Base-by-base conservation (phyloP, 164 flowering plant species). In the Macadamia integrifolia region DNA sequence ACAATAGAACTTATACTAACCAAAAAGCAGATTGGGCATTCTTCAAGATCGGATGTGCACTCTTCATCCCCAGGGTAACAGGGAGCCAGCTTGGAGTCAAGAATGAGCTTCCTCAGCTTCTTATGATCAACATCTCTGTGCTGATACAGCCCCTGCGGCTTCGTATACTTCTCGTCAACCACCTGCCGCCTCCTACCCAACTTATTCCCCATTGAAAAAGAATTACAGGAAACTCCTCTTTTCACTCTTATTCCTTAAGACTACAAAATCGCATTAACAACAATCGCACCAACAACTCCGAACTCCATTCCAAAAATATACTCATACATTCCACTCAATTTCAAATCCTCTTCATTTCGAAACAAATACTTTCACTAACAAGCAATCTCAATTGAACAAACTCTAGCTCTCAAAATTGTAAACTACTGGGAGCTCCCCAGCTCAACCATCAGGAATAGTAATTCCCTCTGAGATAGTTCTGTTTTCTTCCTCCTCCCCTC, bases 1-100 rank as follows among this genome's bases (percentile, higher is more conserved):
- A 53, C 15, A 53, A 14, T 17, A 1, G 5, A 32, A 70, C 65
- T 61, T 52, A 35, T 35, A 80, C 89, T 59, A 60, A 94, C 99
- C 97, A 94, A 78, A 77, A 92, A 92, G 83, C 99, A 94, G 15
- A 29, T 43, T 61, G 90, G 94, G 70, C 94, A 89, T 68, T 89
- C 91, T 75, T 89, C 91, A 50, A 80, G 85, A 61, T 84, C 87
- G 35, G 31, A 56, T 28, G 72, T 64, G 63, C 75, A 66, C 9
- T 89, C 91, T 18, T 89, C 91, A 56, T 79, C 85, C 12, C 93
- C 93, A 49, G 87, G 93, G 68, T 78, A 87, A 72, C 94, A 89
- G 3, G 94, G 91, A 18, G 91, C 91, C 31, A 89, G 84, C 79
- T 89, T 87, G 7, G 91, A 87, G 64, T 87, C 93, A 60, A 89